phyloP scores from a whole-genome alignment of 2,329 filamentous ascomycete species.

The Bipolaris zeicola region DNA sequence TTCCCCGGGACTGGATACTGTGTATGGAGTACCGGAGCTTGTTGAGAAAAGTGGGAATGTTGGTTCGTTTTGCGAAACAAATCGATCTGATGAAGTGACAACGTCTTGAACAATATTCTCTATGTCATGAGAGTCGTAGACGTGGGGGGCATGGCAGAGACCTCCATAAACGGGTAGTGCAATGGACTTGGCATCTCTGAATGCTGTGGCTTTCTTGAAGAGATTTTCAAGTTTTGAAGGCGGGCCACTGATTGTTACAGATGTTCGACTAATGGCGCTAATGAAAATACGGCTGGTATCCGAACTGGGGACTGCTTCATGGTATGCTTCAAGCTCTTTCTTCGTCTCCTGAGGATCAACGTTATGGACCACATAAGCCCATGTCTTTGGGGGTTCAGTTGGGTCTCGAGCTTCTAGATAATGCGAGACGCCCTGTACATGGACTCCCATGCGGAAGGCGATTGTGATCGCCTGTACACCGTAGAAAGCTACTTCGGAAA shows the following conservation, averaged over 20 bases:
- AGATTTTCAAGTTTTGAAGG: constrained; percentile 33
- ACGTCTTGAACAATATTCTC: constrained; percentile 26
- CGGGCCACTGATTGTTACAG: constrained; percentile 41
- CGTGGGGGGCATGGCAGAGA: constrained; percentile 37
- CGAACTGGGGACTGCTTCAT: constrained; percentile 27
- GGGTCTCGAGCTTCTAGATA: constrained; percentile 49
- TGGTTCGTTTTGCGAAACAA: constrained; percentile 30
- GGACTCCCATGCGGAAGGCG: constrained; percentile 56
- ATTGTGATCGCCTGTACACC: constrained; percentile 52
- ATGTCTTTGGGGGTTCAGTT: constrained; percentile 37
- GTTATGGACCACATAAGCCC: constrained; percentile 53
- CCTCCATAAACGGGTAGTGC: constrained; percentile 35
- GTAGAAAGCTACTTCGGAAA: constrained; percentile 49
- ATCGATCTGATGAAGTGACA: constrained; percentile 31
- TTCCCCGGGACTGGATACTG: constrained; percentile 24
- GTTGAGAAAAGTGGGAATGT: constrained; percentile 60
- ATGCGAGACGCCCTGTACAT: constrained; percentile 52
- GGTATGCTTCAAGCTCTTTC: constrained; percentile 47
- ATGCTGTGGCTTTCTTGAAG: constrained; percentile 30
- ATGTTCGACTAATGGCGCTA: constrained; percentile 32
- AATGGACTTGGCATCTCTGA: constrained; percentile 24
- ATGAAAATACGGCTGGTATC: constrained; percentile 33
- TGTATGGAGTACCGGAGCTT: constrained; percentile 48
- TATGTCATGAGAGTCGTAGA: constrained; percentile 37
- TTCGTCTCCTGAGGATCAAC: constrained; percentile 42